Evolutionary conservation across 331 rosid genomes (phyloP), one percentile per base, ranked within the genome.

Genomic region (Spiraea crenata): DNA sequence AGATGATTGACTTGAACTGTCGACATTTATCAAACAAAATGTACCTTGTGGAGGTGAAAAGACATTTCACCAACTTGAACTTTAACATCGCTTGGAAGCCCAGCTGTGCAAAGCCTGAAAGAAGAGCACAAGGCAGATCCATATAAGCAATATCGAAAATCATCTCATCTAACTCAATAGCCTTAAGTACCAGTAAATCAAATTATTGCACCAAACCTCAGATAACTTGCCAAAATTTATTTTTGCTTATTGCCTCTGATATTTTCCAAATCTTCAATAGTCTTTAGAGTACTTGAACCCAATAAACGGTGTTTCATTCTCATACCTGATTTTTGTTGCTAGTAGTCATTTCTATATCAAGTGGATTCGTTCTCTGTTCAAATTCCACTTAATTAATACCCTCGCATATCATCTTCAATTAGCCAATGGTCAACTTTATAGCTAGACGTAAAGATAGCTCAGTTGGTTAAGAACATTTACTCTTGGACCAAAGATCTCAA

Each of bases 1-100:
- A 52, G 31, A 56, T 31, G 19, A 40, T 39, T 7, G 10, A 7
- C 15, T 67, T 39, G 48, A 19, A 54, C 40, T 5, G n/a, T 9
- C 5, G 50, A 50, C 13, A 51, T 52, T 37, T 4, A 52, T 40
- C 49, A 65, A 41, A 66, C 35, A 20, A 47, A 67, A 68, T 66
- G 58, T 8, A 82, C 83, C 86, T 82, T 82, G 72, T 82, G 86
- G 44, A 82, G 86, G 54, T 79, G 78, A 68, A 82, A 82, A 31
- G 83, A 78, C 86, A 82, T 75, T 17, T 82, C 86, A 13, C 83
- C 81, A 60, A 82, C 79, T 75, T 67, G 63, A 67, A 78, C 59
- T 2, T 56, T 56, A 61, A 82, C 72, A 75, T 82, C 86, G 66
- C 86, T 82, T 7, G 83, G 86, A 57, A 79, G 77, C 37, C 83